These are phyloP conservation scores for Chlorella variabilis DNA, from an alignment of 163 green algal species.

Conservation along the genomic window DNA sequence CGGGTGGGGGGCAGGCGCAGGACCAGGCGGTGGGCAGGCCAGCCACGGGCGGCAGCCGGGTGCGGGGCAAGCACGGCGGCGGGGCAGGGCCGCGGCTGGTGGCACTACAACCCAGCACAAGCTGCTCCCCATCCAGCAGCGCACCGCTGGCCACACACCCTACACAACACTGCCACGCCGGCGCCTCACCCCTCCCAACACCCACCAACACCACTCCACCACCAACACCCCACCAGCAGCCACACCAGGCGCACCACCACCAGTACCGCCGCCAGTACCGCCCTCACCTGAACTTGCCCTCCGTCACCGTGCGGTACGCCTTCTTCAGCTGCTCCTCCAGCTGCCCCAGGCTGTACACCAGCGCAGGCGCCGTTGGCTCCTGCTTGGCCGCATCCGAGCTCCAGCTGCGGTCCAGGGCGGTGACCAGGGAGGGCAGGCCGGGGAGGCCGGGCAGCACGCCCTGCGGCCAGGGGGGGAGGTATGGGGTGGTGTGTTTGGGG, in stretches of 20 bases:
- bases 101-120: too few relatives aligned
- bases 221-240: background rate
- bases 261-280: background rate
- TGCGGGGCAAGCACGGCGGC: too few relatives aligned
- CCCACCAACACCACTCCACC: background rate
- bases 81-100: too few relatives aligned
- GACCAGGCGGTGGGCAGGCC: background rate
- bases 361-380: conserved; percentile 72
- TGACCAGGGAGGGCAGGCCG: conserved; percentile 60
- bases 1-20: background rate
- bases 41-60: too few relatives aligned
- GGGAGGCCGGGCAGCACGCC: conserved; percentile 73
- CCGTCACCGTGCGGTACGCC: conserved; percentile 95
- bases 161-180: too few relatives aligned
- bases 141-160: too few relatives aligned
- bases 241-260: too few relatives aligned
- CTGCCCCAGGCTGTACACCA: conserved; percentile 74
- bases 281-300: conserved; percentile 92
- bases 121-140: too few relatives aligned
- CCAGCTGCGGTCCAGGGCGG: conserved; percentile 80
- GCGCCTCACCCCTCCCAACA: too few relatives aligned
- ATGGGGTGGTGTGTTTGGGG: background rate
- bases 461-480: conserved; percentile 2
- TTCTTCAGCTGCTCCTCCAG: conserved; percentile 85
- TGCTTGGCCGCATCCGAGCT: conserved; percentile 60